phyloP scores from a whole-genome alignment of 345 rosid genomes.

The Turritis glabra region DNA sequence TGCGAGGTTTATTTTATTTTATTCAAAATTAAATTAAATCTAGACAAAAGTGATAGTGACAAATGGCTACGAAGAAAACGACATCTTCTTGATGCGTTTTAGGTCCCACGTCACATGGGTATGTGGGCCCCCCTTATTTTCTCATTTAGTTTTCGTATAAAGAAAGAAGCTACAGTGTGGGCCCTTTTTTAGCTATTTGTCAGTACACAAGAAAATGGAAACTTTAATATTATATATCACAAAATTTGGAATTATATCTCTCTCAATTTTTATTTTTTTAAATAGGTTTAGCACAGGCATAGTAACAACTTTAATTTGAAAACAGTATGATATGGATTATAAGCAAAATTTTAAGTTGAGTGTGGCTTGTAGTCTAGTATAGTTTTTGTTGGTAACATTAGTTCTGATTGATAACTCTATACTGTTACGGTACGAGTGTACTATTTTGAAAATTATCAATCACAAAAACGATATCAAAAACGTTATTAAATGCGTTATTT shows the following conservation, averaged over 20 bases:
- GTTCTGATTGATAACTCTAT: no score
- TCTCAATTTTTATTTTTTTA: neutral
- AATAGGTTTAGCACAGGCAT: neutral
- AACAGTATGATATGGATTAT: neutral
- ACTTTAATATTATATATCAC: neutral
- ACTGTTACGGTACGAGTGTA: no score
- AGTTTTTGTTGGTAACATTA: neutral
- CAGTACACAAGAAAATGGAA: constrained; percentile 22
- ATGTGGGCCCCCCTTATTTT: constrained; percentile 21
- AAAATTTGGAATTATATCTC: constrained; percentile 18
- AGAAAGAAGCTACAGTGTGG: constrained; percentile 39
- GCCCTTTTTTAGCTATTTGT: constrained; percentile 7
- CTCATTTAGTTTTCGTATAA: constrained; percentile 36
- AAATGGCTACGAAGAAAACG: constrained; percentile 41
- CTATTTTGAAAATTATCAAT: no score
- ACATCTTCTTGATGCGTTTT: constrained; percentile 44
- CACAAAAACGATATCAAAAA: no score
- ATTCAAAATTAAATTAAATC: neutral
- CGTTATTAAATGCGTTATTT: no score
- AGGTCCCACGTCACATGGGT: constrained; percentile 47
- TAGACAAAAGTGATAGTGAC: constrained; percentile 36
- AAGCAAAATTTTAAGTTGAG: neutral
- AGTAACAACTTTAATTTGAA: neutral
- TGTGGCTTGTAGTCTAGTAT: neutral
- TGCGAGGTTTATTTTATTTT: constrained; percentile 9